These are phyloP conservation scores for Kingdonia uniflora DNA, from an alignment of 164 flowering plant genomes.

Conservation along the genomic window DNA sequence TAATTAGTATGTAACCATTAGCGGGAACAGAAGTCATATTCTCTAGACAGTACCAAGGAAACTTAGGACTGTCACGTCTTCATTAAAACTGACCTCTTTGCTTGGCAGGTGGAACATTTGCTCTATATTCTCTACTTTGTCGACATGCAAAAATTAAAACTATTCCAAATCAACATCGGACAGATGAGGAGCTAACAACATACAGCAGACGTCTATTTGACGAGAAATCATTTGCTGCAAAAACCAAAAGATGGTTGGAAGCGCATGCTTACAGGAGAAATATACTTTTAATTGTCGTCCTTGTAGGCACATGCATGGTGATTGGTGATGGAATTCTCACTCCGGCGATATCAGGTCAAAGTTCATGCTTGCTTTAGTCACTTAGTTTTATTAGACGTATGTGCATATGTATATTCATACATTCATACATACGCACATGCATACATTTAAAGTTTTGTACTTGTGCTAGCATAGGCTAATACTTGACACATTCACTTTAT, in stretches of 20 bases:
- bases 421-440: too few relatives aligned
- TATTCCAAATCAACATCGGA: conserved; percentile 86
- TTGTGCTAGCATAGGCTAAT: too few relatives aligned
- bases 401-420: too few relatives aligned
- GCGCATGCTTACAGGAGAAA: conserved; percentile 37
- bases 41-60: too few relatives aligned
- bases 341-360: conserved; percentile 85
- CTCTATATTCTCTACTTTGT: conserved; percentile 91
- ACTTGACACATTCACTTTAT: too few relatives aligned
- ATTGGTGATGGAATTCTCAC: conserved; percentile 98
- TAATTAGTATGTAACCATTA: too few relatives aligned
- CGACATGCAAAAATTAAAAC: conserved; percentile 83
- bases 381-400: neutral
- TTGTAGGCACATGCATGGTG: conserved; percentile 92
- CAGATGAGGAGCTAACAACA: conserved; percentile 88
- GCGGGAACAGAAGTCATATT: too few relatives aligned
- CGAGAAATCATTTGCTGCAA: conserved; percentile 84
- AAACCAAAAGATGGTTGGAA: conserved; percentile 86
- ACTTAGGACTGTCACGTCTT: too few relatives aligned
- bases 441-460: too few relatives aligned
- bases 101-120: conserved; percentile 86
- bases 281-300: conserved; percentile 71
- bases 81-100: neutral
- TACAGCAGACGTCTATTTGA: conserved; percentile 62
- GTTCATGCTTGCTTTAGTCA: neutral